Base-by-base conservation (phyloP, 2,329 filamentous ascomycete species). In the Westerdykella ornata region DNA sequence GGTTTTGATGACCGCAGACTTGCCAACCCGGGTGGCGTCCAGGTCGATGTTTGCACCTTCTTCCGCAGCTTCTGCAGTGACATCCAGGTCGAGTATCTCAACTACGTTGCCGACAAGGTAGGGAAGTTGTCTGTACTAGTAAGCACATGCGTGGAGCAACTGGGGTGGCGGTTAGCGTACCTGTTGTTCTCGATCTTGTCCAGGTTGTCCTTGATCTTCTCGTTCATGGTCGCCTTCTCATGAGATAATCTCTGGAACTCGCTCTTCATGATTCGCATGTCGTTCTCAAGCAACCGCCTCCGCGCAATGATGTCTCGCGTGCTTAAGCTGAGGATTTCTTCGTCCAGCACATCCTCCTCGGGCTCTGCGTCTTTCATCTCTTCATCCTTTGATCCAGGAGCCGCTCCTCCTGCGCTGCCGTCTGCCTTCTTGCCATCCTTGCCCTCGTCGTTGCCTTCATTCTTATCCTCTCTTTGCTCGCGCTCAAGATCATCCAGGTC, bases 171-270 rank as follows among this genome's bases (percentile, higher is more conserved):
- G 20, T 16, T 13, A 35, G 56, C 76, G 53, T 73, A 94, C 89
- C 88, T 81, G 75, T 98, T 98, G 72, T 98, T 97, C 54, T 94
- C 89, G 61, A 98, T 98, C 80, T 98, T 98, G 56, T 98, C 94
- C 60, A 87, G 73, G 63, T 98, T 98, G 66, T 98, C 92, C 77
- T 96, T 97, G 69, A 98, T 97, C 76, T 96, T 97, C 69, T 97
- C 90, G 44, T 82, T 82, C 92, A 98, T 98, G 37, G 87, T 83
- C 37, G 84, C 81, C 73, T 95, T 95, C 72, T 98, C 92, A 61
- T 98, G 92, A 59, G 84, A 85, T 71, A 98, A 76, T 56, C 92
- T 84, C 65, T 95, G 89, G 59, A 81, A 88, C 70, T 98, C 92
- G 75, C 88, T 95, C 76, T 85, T 90, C 88, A 98, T 97, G 71